Percentiles rank a stretch among this genome's conserved stretches.
Evolutionary conservation across 225 moss, liverwort and hornwort species (phyloP).

Genomic region (Straminergon stramineum): DNA sequence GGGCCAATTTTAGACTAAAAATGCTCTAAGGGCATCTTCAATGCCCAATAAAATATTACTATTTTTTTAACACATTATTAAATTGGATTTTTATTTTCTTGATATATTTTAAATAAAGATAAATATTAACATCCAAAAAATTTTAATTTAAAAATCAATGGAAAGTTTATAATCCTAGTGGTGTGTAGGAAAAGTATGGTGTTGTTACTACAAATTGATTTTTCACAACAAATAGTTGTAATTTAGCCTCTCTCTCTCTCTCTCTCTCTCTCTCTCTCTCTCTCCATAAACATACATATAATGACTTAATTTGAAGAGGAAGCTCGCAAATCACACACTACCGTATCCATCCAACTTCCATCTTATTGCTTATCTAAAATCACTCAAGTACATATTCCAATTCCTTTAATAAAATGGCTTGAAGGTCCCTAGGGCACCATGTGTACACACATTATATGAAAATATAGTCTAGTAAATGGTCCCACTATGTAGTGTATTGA

Average conservation of each 20-base stretch:
- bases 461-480: not conserved
- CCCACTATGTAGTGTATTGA: not conserved
- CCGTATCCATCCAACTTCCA: not conserved
- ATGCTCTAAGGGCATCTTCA: not conserved
- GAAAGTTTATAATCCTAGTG: not conserved
- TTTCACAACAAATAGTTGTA: not conserved
- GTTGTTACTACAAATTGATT: not conserved
- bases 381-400: rapidly evolving
- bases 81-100: not conserved
- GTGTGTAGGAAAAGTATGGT: not conserved
- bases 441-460: not conserved
- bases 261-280: too few species aligned
- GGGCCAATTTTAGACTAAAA: not conserved
- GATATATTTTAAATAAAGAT: not conserved
- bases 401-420: not conserved
- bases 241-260: too few species aligned
- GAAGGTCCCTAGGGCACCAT: not conserved
- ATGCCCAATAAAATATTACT: not conserved
- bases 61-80: not conserved
- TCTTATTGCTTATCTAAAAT: not conserved
- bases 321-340: not conserved
- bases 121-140: not conserved
- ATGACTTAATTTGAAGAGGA: not conserved
- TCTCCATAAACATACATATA: too few species aligned
- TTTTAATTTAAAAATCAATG: not conserved